Conservation (phyloP, 139 green algal species). For the Haematococcus lacustris region DNA sequence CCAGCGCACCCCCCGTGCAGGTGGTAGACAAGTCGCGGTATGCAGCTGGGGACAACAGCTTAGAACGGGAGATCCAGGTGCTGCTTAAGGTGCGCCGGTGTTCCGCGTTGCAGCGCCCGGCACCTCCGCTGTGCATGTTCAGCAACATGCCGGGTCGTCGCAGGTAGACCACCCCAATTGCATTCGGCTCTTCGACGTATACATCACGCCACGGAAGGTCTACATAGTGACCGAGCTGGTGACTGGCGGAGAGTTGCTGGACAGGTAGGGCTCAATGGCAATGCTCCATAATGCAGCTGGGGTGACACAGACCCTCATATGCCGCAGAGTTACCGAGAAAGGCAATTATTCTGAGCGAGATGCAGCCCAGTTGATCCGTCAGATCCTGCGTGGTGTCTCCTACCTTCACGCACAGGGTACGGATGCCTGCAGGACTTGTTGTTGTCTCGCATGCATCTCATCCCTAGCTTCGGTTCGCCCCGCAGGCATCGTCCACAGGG, state of each 20-base stretch:
- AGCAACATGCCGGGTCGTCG: no score
- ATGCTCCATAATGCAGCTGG: slow-evolving; percentile 1
- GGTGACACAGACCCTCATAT: neutral
- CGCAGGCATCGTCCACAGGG: slow-evolving; percentile 69
- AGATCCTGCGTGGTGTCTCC: slow-evolving; percentile 62
- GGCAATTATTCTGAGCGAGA: slow-evolving; percentile 67
- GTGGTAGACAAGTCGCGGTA: slow-evolving; percentile 71
- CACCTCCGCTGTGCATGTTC: no score
- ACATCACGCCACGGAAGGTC: slow-evolving; percentile 62
- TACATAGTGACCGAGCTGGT: slow-evolving; percentile 79
- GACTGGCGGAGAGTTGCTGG: slow-evolving; percentile 67
- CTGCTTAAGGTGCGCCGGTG: slow-evolving; percentile 60
- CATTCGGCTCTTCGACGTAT: slow-evolving; percentile 70
- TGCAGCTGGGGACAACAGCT: slow-evolving; percentile 58
- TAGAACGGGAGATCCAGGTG: slow-evolving; percentile 67
- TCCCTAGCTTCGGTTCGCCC: no score
- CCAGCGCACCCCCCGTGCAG: slow-evolving; percentile 20
- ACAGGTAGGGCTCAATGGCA: slow-evolving; percentile 40
- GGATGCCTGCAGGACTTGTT: no score
- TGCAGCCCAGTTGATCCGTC: slow-evolving; percentile 50
- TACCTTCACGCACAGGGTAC: slow-evolving; percentile 66
- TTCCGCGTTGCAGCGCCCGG: no score
- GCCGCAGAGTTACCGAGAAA: slow-evolving; percentile 53
- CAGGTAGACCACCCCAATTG: slow-evolving; percentile 71
- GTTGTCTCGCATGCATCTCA: no score